Evolutionary conservation across 1,284 basidiomycete species (phyloP).

Genomic region (Exsudoporus floridanus): DNA sequence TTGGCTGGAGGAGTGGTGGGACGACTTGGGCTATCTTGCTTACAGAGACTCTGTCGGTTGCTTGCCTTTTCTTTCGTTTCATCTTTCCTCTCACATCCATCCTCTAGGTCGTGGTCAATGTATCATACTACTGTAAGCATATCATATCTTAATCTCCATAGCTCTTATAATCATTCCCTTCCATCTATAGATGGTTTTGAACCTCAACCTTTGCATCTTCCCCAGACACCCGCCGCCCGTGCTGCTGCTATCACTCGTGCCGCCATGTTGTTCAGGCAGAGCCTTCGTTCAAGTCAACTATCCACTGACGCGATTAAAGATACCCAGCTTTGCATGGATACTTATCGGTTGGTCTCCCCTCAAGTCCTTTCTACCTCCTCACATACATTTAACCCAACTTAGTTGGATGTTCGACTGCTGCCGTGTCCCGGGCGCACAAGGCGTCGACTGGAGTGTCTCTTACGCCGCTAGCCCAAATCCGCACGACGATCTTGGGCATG

Average conservation of each 20-base stretch:
- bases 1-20: conserved; percentile 86
- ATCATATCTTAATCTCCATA: not conserved
- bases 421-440: conserved; percentile 72
- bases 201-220: conserved; percentile 58
- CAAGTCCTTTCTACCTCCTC: not conserved
- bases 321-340: conserved; percentile 83
- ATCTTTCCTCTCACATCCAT: not conserved
- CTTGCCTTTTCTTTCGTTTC: not conserved
- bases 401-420: conserved; percentile 94
- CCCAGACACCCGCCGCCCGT: conserved; percentile 59
- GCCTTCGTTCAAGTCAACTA: conserved; percentile 64
- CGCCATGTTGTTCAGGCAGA: conserved; percentile 70
- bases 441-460: conserved; percentile 75
- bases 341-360: conserved; percentile 59
- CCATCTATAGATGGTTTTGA: conserved; percentile 65
- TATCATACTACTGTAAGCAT: conserved; percentile 77
- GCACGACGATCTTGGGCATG: conserved; percentile 65
- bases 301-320: conserved; percentile 74
- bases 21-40: conserved; percentile 65
- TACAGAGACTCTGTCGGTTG: conserved; percentile 72
- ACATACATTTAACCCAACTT: not conserved
- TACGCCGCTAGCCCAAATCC: conserved; percentile 60
- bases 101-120: conserved; percentile 70
- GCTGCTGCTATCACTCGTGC: conserved; percentile 74
- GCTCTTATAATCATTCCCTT: not conserved